phyloP scores from a whole-genome alignment of 805 yeast species.

The Saturnispora halmiae region DNA sequence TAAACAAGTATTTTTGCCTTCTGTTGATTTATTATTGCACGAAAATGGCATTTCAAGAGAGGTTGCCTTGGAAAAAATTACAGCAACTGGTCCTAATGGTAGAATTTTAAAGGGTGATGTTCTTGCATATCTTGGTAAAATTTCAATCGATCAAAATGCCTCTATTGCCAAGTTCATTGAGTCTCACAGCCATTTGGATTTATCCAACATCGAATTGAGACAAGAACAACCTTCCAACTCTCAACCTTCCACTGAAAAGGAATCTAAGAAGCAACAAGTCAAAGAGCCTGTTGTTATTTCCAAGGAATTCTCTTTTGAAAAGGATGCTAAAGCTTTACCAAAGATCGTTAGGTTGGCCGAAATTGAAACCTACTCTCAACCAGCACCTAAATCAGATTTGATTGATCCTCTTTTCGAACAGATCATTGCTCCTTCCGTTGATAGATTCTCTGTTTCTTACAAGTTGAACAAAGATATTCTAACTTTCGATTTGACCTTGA shows the following conservation, averaged over 20 bases:
- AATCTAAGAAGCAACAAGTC: constrained; percentile 18
- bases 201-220: constrained; percentile 52
- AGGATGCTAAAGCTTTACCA: constrained; percentile 26
- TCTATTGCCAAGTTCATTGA: constrained; percentile 49
- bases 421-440: constrained; percentile 38
- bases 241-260: no score
- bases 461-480: constrained; percentile 23
- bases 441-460: constrained; percentile 33
- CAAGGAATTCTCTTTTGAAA: constrained; percentile 2
- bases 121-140: constrained; percentile 69
- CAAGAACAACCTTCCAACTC: background rate
- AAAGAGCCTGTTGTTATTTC: constrained; percentile 21
- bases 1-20: constrained; percentile 62
- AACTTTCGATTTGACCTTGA: constrained; percentile 29
- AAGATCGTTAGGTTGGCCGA: constrained; percentile 40
- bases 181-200: constrained; percentile 54
- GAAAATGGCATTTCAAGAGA: constrained; percentile 53
- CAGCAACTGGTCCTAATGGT: constrained; percentile 86
- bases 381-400: constrained; percentile 31
- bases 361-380: constrained; percentile 32
- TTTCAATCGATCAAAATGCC: constrained; percentile 45
- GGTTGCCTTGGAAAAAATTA: constrained; percentile 63
- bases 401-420: constrained; percentile 56
- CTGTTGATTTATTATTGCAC: constrained; percentile 60
- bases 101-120: constrained; percentile 87